These are phyloP conservation scores for Pisolithus tinctorius DNA, from an alignment of 768 basidiomycete species.

Conservation along the genomic window DNA sequence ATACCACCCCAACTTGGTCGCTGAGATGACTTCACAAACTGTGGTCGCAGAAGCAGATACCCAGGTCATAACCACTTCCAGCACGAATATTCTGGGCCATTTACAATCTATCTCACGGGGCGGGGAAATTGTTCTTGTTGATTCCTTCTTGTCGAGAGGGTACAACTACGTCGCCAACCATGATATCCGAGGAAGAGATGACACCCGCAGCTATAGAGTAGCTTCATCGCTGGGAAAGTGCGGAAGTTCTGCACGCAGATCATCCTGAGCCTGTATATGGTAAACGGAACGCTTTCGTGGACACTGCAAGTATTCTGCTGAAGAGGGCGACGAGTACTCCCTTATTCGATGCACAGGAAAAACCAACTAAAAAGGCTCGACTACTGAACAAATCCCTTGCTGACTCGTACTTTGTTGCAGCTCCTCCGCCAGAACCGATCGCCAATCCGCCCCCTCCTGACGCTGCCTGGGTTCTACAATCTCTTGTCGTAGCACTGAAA, in stretches of 20 bases:
- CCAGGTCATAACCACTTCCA: constrained; percentile 23
- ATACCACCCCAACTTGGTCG: constrained; percentile 52
- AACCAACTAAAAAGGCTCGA: constrained; percentile 16
- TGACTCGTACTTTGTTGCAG: constrained; percentile 25
- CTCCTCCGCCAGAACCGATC: constrained; percentile 24
- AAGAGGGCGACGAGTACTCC: constrained; percentile 19
- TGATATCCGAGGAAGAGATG: constrained; percentile 28
- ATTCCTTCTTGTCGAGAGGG: constrained; percentile 34
- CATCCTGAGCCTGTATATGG: constrained; percentile 13
- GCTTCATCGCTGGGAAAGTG: constrained; percentile 49
- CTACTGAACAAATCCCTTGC: constrained; percentile 31
- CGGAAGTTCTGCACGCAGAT: constrained; percentile 38
- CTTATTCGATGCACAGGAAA: constrained; percentile 35
- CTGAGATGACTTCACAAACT: constrained; percentile 40
- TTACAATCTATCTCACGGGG: constrained; percentile 30
- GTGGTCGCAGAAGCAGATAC: neutral
- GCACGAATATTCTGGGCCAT: constrained; percentile 33
- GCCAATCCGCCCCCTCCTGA: constrained; percentile 27
- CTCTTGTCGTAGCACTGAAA: constrained; percentile 62
- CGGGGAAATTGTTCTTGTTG: constrained; percentile 2
- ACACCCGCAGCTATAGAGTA: too few relatives aligned
- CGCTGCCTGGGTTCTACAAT: constrained; percentile 51
- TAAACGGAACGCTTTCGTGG: constrained; percentile 17
- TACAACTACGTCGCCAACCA: constrained; percentile 13
- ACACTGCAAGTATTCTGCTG: constrained; percentile 10